Evolutionary conservation across 495 filamentous ascomycete species (phyloP).

Genomic region (Neohortaea acidophila): DNA sequence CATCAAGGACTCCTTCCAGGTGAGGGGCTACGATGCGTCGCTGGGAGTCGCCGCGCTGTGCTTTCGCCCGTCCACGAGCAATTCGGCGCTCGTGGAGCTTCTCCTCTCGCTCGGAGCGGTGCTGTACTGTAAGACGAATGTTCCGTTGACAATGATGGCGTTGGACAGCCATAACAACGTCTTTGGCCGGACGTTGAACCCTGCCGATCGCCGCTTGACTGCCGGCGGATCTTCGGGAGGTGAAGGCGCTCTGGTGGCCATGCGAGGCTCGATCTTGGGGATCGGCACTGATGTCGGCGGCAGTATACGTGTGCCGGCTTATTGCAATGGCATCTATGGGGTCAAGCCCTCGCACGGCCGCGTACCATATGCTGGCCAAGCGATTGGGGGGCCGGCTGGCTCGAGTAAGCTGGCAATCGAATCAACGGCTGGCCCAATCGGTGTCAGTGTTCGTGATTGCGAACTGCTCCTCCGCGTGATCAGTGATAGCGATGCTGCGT

Average conservation of each 20-base stretch:
- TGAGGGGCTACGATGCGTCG: conserved; percentile 25
- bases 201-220: conserved; percentile 25
- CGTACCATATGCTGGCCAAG: conserved; percentile 38
- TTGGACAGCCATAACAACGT: conserved; percentile 30
- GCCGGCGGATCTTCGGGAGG: conserved; percentile 52
- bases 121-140: conserved; percentile 32
- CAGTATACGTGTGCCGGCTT: conserved; percentile 49
- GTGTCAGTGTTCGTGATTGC: conserved; percentile 24
- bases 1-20: conserved; percentile 28
- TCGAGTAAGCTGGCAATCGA: conserved; percentile 19
- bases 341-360: conserved; percentile 40
- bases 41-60: conserved; percentile 24
- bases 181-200: conserved; percentile 30
- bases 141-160: conserved; percentile 31
- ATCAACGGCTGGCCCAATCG: conserved; percentile 28
- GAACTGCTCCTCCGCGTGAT: conserved; percentile 26
- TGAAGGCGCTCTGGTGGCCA: conserved; percentile 28
- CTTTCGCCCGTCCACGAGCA: conserved; percentile 20
- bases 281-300: conserved; percentile 57
- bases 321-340: conserved; percentile 49
- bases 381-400: conserved; percentile 24
- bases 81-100: conserved; percentile 24
- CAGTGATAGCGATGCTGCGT: conserved; percentile 20
- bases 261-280: conserved; percentile 26
- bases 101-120: conserved; percentile 27